Base-by-base conservation (phyloP, 345 rosid species). In the Eutrema heterophyllum region DNA sequence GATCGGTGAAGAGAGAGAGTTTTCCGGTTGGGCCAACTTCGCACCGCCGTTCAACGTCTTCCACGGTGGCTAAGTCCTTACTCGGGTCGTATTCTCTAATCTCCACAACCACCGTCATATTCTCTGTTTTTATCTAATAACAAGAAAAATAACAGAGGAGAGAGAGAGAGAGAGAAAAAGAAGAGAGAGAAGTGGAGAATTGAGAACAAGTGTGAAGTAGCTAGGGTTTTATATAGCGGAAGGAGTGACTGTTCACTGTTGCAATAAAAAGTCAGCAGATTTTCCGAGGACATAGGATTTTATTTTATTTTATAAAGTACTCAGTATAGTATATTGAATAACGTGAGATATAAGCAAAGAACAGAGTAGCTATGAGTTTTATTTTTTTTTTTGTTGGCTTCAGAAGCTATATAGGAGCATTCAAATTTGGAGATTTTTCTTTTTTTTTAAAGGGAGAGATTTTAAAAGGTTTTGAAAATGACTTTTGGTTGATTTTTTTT, bases 1-100 rank as follows among this genome's bases (percentile, higher is more conserved):
- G 96, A 85, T 94, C 97, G 77, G 98, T 91, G 88, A 84, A 94
- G 81, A 91, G 87, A 81, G 93, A 86, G 5, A 77, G 71, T 48
- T 77, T 70, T 26, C 76, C 80, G 46, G 75, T 21, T 14, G 80
- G 71, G 11, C 97, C 98, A 68, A 91, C 97, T 79, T 94, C 97
- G 57, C 97, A 91, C 67, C 86, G 84, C 76, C 86, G 84, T 79
- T 94, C 98, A 40, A 91, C 89, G 1, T 84, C 83, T 79, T 88
- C 96, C 0, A 86, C 97, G 7, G 83, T 78, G 1, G 41, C 76
- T 53, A 84, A 41, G 74, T 94, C 98, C 32, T 72, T 87, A 29
- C 54, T 72, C 0, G 84, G 83, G 74, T 89, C 89, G 68, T 84
- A 91, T 71, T 86, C 96, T 68, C 98, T 86, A 10, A 94, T 89